phyloP scores from a whole-genome alignment of 257 asterid species.

The Solanum piurae region DNA sequence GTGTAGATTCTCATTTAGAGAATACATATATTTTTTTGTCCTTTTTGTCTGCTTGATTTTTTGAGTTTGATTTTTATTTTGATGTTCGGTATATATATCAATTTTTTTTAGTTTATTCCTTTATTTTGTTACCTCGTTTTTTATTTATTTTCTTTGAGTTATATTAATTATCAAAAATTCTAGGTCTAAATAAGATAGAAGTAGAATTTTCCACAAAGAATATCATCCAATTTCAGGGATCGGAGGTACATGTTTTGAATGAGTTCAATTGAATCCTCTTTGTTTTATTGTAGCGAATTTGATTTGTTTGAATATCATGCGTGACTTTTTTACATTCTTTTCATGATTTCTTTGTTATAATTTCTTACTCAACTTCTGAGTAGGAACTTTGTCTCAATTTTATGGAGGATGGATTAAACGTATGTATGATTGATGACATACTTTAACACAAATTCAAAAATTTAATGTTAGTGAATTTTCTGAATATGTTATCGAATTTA shows the following conservation, averaged over 20 bases:
- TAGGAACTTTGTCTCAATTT: neutral
- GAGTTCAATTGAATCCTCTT: neutral
- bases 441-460: neutral
- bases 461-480: neutral
- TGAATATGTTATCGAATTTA: rapidly evolving
- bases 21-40: neutral
- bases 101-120: neutral
- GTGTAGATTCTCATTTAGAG: neutral
- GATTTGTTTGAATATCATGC: neutral
- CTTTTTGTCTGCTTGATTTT: neutral
- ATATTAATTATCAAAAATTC: neutral
- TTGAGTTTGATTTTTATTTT: neutral
- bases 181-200: neutral
- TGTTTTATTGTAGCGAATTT: neutral
- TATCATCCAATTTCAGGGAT: neutral
- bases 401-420: neutral
- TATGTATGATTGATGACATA: neutral
- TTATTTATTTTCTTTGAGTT: neutral
- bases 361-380: neutral
- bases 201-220: neutral
- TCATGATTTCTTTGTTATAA: neutral
- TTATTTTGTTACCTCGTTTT: neutral
- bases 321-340: neutral
- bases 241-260: neutral
- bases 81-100: neutral